These are phyloP conservation scores for Sporothrix mexicana DNA, from an alignment of 2,329 filamentous ascomycete genomes.

Conservation along the genomic window DNA sequence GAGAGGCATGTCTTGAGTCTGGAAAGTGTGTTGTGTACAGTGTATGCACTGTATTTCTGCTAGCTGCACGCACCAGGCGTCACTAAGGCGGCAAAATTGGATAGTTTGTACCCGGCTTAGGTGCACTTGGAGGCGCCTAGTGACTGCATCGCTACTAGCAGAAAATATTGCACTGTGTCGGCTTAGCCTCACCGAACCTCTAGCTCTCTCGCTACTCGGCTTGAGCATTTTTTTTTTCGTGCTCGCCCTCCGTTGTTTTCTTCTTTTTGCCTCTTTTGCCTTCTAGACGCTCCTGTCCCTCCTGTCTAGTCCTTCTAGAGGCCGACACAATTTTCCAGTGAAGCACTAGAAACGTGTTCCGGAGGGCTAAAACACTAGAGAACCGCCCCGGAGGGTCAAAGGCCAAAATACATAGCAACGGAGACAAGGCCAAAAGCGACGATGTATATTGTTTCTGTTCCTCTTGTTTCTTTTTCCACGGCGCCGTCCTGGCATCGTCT, in stretches of 20 bases:
- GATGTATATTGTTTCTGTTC: background rate
- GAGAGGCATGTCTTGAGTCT: background rate
- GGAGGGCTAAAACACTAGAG: background rate
- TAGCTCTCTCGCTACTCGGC: background rate
- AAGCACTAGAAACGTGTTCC: background rate
- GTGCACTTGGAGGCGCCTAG: no score
- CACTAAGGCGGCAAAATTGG: constrained; percentile 4
- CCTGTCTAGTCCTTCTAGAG: background rate
- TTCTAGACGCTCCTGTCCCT: constrained; percentile 9
- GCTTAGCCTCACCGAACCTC: background rate
- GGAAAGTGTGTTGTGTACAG: background rate
- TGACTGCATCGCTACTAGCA: background rate
- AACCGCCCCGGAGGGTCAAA: background rate
- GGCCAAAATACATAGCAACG: background rate
- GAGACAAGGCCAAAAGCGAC: background rate
- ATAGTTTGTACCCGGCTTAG: background rate
- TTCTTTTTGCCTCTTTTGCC: constrained; percentile 14
- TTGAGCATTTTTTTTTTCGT: background rate
- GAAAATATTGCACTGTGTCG: background rate
- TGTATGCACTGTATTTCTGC: background rate
- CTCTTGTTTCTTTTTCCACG: background rate
- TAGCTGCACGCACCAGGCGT: background rate
- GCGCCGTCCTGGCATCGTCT: background rate
- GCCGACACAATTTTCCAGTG: background rate
- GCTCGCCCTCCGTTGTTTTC: background rate